A percentile compares a stretch with the other conserved stretches of the same genome.
Evolutionary conservation across 352 stramenopile species (phyloP).

Genomic region (Phytophthora agathidicida): DNA sequence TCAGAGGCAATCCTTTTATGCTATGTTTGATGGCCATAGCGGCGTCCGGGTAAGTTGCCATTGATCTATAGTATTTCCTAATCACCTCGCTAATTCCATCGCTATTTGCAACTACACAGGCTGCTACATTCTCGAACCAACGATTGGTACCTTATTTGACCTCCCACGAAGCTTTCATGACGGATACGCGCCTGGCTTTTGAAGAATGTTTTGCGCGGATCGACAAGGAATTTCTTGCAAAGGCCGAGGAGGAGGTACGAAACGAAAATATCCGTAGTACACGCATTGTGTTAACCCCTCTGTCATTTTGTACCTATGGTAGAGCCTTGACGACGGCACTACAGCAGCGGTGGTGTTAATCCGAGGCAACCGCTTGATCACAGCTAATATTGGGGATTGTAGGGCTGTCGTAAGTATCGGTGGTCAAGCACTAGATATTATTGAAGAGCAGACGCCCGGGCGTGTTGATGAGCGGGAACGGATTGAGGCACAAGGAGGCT

Average conservation of each 20-base stretch:
- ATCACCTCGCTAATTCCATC: not conserved
- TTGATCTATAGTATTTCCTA: conserved; percentile 2
- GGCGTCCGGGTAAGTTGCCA: conserved; percentile 63
- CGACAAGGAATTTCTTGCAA: conserved; percentile 78
- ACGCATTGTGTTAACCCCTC: conserved; percentile 1
- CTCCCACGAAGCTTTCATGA: conserved; percentile 69
- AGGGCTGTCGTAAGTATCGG: conserved; percentile 84
- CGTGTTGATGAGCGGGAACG: conserved; percentile 71
- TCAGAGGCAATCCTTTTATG: conserved; percentile 75
- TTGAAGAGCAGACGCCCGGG: conserved; percentile 87
- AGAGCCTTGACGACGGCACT: conserved; percentile 76
- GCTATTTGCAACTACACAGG: conserved; percentile 34
- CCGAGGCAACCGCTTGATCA: conserved; percentile 80
- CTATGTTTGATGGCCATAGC: conserved; percentile 86
- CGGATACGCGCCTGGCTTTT: conserved; percentile 68
- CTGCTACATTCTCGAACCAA: conserved; percentile 79
- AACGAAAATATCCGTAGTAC: too few relatives aligned
- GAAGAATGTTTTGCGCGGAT: conserved; percentile 78
- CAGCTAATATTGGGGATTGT: conserved; percentile 89
- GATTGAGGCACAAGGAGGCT: conserved; percentile 77
- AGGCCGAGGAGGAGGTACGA: conserved; percentile 60
- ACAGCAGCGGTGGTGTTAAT: conserved; percentile 84
- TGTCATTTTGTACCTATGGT: not conserved
- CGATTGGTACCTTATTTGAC: conserved; percentile 71
- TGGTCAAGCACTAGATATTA: conserved; percentile 84